Base-by-base conservation (phyloP, 345 rosid genomes). In the Trapa incisa region DNA sequence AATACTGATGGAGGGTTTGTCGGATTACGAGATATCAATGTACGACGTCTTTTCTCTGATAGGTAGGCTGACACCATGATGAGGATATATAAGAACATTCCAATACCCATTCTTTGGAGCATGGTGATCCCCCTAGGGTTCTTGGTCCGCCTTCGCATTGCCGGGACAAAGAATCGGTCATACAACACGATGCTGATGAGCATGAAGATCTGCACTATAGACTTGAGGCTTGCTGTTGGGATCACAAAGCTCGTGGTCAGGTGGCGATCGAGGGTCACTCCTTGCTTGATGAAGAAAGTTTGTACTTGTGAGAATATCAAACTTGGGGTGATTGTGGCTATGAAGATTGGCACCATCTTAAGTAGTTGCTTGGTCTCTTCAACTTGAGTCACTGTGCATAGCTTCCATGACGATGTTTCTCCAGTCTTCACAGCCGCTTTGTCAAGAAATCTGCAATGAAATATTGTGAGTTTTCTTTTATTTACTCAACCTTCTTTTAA, bases 81-180 rank as follows among this genome's bases (percentile, higher is more conserved):
- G 1, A 75, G 10, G n/a, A 83, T 37, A 8, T 88, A 90, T 47
- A 89, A 37, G 37, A 76, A 1, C 41, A 88, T 48, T 5, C 97
- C 98, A 4, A 79, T 82, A 39, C 96, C 97, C 87, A 92, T 86
- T 68, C 97, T 82, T 48, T 85, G 93, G 37, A 89, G 86, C 75
- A 86, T 37, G 15, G 97, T 86, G 61, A 92, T 77, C 13, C 98
- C 93, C 76, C 96, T 75, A 0, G 93, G 97, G 66, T 86, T 88
- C 32, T 79, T 79, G 0, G 97, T 86, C 74, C 74, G 74, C 14
- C 74, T 75, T 15, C 85, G 70, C 33, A 74, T 43, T 9, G 67
- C 0, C 5, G 88, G 88, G 47, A 92, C 87, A 6, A 86, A 65
- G 65, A n/a, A 61, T 15, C 84, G 85, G 52, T 92, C 96, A 6